Conservation (phyloP, 129 eudicot species). For the carrot (Daucus carota) region DNA sequence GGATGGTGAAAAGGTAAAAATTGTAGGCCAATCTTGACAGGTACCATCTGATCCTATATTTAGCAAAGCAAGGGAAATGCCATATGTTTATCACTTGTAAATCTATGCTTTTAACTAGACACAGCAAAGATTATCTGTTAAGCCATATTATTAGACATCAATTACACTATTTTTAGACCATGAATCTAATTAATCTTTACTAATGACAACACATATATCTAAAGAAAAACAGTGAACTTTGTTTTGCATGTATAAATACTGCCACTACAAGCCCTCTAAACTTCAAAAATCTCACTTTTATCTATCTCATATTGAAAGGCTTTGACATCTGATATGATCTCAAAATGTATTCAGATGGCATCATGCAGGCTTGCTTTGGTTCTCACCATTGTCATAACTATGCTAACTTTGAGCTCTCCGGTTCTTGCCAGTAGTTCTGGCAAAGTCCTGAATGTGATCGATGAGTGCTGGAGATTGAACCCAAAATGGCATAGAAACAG, state of each 20-base stretch:
- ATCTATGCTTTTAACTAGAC: background rate
- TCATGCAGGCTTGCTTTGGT: slow-evolving; percentile 13
- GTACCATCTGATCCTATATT: background rate
- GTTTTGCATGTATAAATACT: background rate
- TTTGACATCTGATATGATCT: slow-evolving; percentile 7
- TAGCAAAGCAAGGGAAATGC: background rate
- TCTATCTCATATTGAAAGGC: background rate
- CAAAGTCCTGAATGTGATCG: slow-evolving; percentile 34
- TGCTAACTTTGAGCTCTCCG: background rate
- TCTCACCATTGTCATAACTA: slow-evolving; percentile 9
- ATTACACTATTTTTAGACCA: background rate
- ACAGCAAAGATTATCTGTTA: background rate
- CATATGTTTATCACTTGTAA: no score
- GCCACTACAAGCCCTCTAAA: background rate
- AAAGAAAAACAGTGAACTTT: background rate
- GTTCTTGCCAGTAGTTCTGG: slow-evolving; percentile 7
- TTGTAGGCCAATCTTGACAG: background rate
- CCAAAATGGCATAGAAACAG: slow-evolving; percentile 37
- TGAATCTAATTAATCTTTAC: background rate
- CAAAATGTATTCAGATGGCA: background rate
- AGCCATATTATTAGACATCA: background rate
- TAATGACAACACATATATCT: background rate
- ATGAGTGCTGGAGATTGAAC: slow-evolving; percentile 47
- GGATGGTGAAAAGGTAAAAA: background rate
- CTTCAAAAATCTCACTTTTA: background rate